Base-by-base conservation (phyloP, 208 protist genomes). In the Angomonas deanei region DNA sequence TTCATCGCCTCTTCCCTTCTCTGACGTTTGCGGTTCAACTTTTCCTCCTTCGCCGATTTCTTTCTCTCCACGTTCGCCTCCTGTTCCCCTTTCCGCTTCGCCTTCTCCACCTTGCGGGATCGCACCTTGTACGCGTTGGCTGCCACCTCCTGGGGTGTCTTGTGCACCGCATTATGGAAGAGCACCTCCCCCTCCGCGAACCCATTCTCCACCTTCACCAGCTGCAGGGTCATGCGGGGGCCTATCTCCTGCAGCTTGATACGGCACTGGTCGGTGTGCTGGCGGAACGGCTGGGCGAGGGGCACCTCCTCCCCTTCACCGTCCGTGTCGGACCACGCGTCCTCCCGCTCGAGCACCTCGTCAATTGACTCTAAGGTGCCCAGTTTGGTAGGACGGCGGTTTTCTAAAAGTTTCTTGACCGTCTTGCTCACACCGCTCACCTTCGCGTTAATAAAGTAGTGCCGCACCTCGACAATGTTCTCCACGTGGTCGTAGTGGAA, bases 221-320 rank as follows among this genome's bases (percentile, higher is more conserved):
- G 78, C 74, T 88, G 82, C 58, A 97, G 70, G 34, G 92, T 94
- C 76, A 97, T 88, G 55, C 92, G 86, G 0, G 92, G 92, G 0
- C 92, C 92, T 49, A 97, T 93, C 76, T 97, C 88, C 60, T 87
- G 79, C 32, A 97, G 82, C 63, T 97, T 95, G 53, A 97, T 86
- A 64, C 88, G 87, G 75, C 88, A 94, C 80, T 94, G 84, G 31
- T 88, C 86, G 38, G 76, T 72, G 70, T 94, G 86, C 59, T 93
- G 82, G 27, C 88, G 84, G 68, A 95, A 95, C 10, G 86, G 89
- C 69, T 88, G 78, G 10, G 73, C 80, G 10, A 97, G 79, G 21
- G 85, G 80, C 42, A 97, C 88, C 64, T 95, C 91, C 72, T 95
- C 88, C 1, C 92, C 88, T 64, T 97, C 92, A 23, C 88, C 92